Evolutionary conservation across 176 grass and related monocot species (phyloP).

Genomic region (Aegilops tauschii): DNA sequence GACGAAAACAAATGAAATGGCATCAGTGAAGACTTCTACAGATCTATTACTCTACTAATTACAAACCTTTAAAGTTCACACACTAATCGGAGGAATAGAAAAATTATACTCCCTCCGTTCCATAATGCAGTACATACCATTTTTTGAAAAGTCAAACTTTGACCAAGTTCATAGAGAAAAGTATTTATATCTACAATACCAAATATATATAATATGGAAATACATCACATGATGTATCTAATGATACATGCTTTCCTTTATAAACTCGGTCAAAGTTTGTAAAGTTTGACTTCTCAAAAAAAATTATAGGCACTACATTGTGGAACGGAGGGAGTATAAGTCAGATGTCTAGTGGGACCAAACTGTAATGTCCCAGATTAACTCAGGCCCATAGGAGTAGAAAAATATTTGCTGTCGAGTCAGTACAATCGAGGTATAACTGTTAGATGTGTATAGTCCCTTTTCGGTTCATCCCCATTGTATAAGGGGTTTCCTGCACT

Average conservation of each 20-base stretch:
- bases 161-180: too few species aligned
- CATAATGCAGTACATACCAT: too few species aligned
- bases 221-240: too few species aligned
- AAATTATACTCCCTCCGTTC: neutral
- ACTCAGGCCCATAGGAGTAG: neutral
- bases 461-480: too few species aligned
- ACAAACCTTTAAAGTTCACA: neutral
- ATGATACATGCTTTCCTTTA: too few species aligned
- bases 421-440: neutral
- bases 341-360: neutral
- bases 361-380: neutral
- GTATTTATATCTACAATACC: too few species aligned
- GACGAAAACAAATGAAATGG: conserved; percentile 5
- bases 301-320: too few species aligned
- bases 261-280: too few species aligned
- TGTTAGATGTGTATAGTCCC: neutral
- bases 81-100: neutral
- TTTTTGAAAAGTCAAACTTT: too few species aligned
- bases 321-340: neutral
- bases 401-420: neutral
- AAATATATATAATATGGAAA: too few species aligned
- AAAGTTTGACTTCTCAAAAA: too few species aligned
- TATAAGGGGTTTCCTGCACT: too few species aligned
- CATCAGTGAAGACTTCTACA: conserved; percentile 27
- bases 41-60: neutral